These are phyloP conservation scores for Claviceps paspali DNA, from an alignment of 2,329 filamentous ascomycete species.

Conservation along the genomic window DNA sequence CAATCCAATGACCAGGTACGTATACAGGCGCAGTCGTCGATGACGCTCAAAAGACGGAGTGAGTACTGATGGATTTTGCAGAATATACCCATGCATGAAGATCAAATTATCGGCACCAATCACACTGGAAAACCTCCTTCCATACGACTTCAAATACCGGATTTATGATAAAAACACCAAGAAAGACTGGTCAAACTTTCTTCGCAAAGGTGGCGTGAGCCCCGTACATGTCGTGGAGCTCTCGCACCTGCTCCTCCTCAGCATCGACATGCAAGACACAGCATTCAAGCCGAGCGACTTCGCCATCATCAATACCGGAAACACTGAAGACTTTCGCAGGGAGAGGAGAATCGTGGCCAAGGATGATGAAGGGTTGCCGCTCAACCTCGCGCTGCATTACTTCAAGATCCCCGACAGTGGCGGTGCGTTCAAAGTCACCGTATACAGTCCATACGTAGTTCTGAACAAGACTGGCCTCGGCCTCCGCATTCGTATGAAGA, in stretches of 20 bases:
- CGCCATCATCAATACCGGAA: slow-evolving; percentile 85
- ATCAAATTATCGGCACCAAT: slow-evolving; percentile 84
- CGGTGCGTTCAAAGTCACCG: slow-evolving; percentile 86
- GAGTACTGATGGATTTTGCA: slow-evolving; percentile 15
- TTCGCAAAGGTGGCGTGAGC: slow-evolving; percentile 90
- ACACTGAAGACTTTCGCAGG: slow-evolving; percentile 73
- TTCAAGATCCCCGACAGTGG: slow-evolving; percentile 80
- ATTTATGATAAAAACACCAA: slow-evolving; percentile 98
- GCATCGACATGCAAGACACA: slow-evolving; percentile 92
- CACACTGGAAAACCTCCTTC: slow-evolving; percentile 84
- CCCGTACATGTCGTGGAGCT: slow-evolving; percentile 95
- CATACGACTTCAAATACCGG: slow-evolving; percentile 97
- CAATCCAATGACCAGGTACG: slow-evolving; percentile 62
- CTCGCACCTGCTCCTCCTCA: slow-evolving; percentile 81
- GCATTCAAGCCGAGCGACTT: slow-evolving; percentile 92
- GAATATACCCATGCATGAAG: slow-evolving; percentile 86
- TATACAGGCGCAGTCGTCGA: slow-evolving; percentile 3
- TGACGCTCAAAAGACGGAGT: neutral
- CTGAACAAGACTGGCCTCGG: slow-evolving; percentile 90
- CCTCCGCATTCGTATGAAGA: slow-evolving; percentile 76
- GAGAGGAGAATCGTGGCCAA: slow-evolving; percentile 70
- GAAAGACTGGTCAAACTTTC: slow-evolving; percentile 97
- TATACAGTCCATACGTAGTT: slow-evolving; percentile 90
- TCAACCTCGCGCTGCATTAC: slow-evolving; percentile 82
- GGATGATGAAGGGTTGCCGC: slow-evolving; percentile 63